Evolutionary conservation across 257 asterid genomes (phyloP), one percentile per base, ranked within the genome.

Genomic region (Marsdenia floribunda): DNA sequence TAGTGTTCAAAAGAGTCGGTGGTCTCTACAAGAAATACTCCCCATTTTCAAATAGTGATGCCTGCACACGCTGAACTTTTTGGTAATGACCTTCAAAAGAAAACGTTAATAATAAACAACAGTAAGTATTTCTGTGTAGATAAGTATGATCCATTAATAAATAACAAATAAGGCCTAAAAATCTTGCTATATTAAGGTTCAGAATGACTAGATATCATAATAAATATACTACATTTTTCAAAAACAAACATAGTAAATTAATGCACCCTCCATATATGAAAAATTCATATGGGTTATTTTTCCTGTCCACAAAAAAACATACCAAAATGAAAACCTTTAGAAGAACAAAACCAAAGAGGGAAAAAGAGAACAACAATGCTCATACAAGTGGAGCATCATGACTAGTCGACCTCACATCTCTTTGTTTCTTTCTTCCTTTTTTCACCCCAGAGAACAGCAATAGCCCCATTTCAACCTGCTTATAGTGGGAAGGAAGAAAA

Each of bases 1-100:
- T 82, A 3, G 97, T 94, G 85, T 94, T 97, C 86, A 94, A 67
- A 72, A 94, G 99, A 77, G 99, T 94, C 68, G 95, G 97, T 29
- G 99, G 99, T 78, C 88, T 88, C 79, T 94, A 95, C 3, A 96
- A 88, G 81, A 80, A 85, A 80, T 94, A 94, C 80, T 94, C 97
- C 70, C 87, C 97, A 33, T 83, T 77, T 73, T 90, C 96, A 35
- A 97, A 84, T 59, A 90, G 74, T 50, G 97, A 78, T 77, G 97
- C 96, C 80, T 85, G 72, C 64, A 94, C 85, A 63, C 90, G 73
- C 66, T 50, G 63, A 86, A 46, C 71, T 83, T 86, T 86, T 82
- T 92, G 79, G 76, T 86, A 47, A 76, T 86, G 37, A 76, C 80
- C 97, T 94, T 74, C 67, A 75, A 55, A 67, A 73, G 47, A 9